Percentiles rank a stretch among this genome's conserved stretches.
phyloP scores from a whole-genome alignment of 164 flowering plant species.

The Vitis amurensis region DNA sequence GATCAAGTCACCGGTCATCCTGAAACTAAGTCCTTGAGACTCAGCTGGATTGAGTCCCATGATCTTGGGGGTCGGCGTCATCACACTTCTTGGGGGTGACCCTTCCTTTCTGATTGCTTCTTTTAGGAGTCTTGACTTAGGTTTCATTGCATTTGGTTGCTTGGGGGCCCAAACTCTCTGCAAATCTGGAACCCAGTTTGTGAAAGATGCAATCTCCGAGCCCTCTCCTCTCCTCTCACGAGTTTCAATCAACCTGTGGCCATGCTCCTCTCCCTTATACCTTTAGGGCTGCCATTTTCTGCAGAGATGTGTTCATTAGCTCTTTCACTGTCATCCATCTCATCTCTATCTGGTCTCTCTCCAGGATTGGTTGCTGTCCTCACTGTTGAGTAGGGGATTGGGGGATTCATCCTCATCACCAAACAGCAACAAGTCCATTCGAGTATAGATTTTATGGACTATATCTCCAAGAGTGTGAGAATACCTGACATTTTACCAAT shows the following conservation, averaged over 20 bases:
- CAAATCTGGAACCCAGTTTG: slow-evolving; percentile 69
- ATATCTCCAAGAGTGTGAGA: slow-evolving; percentile 48
- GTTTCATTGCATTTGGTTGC: slow-evolving; percentile 37
- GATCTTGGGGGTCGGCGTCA: slow-evolving; percentile 18
- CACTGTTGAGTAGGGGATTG: slow-evolving; percentile 48
- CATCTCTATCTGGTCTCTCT: slow-evolving; percentile 35
- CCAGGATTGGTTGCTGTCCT: slow-evolving; percentile 59
- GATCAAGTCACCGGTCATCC: slow-evolving; percentile 11
- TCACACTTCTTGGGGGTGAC: slow-evolving; percentile 20
- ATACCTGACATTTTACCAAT: slow-evolving; percentile 55
- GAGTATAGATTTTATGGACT: slow-evolving; percentile 56
- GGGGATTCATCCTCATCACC: slow-evolving; percentile 52
- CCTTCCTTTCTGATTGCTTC: slow-evolving; percentile 44
- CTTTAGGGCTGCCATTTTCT: slow-evolving; percentile 26
- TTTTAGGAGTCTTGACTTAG: slow-evolving; percentile 28
- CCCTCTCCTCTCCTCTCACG: slow-evolving; percentile 66
- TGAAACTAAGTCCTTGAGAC: slow-evolving; percentile 79
- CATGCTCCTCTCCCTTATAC: slow-evolving; percentile 30
- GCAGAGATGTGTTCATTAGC: slow-evolving; percentile 21
- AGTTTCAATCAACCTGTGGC: slow-evolving; percentile 48
- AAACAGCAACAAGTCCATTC: slow-evolving; percentile 73
- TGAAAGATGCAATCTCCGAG: slow-evolving; percentile 63
- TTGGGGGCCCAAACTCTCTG: slow-evolving; percentile 94
- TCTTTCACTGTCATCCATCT: slow-evolving; percentile 21
- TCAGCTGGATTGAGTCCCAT: slow-evolving; percentile 29